Percentiles rank a stretch among this genome's conserved stretches.
Conservation (phyloP, 495 filamentous ascomycete genomes). For the Penicillium steckii region DNA sequence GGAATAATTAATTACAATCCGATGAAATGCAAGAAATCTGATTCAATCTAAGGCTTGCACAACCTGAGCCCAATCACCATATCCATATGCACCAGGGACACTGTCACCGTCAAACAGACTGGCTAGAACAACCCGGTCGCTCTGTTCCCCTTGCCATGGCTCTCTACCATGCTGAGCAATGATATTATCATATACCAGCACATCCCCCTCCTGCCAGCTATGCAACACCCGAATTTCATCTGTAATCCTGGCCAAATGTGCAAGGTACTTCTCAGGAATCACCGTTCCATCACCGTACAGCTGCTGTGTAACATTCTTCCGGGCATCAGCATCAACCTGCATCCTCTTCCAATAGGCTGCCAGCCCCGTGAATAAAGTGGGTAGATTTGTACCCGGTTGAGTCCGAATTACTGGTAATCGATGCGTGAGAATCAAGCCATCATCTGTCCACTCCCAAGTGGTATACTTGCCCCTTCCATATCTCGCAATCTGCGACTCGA, state of each 20-base stretch:
- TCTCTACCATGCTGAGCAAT: conserved; percentile 48
- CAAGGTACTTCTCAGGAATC: conserved; percentile 50
- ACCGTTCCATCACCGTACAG: conserved; percentile 50
- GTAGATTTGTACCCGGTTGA: conserved; percentile 47
- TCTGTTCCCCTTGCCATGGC: conserved; percentile 46
- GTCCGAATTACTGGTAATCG: conserved; percentile 46
- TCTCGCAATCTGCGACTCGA: conserved; percentile 52
- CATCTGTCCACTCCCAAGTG: conserved; percentile 50
- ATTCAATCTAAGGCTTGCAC: conserved; percentile 36
- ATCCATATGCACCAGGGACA: conserved; percentile 43
- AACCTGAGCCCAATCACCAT: conserved; percentile 45
- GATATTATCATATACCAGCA: conserved; percentile 47
- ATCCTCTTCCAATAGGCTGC: conserved; percentile 46
- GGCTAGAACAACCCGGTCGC: conserved; percentile 43
- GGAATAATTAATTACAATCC: not conserved
- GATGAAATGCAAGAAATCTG: not conserved
- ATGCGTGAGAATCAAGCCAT: conserved; percentile 39
- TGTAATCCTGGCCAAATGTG: conserved; percentile 44
- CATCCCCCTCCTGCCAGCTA: conserved; percentile 39
- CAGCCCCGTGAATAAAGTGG: conserved; percentile 51
- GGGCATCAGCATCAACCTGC: conserved; percentile 17
- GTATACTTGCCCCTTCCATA: conserved; percentile 33
- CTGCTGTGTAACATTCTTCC: conserved; percentile 26
- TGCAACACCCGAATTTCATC: conserved; percentile 49
- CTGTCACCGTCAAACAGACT: conserved; percentile 42